phyloP scores from a whole-genome alignment of 2,329 filamentous ascomycete genomes.

The Pseudogymnoascus sp. region DNA sequence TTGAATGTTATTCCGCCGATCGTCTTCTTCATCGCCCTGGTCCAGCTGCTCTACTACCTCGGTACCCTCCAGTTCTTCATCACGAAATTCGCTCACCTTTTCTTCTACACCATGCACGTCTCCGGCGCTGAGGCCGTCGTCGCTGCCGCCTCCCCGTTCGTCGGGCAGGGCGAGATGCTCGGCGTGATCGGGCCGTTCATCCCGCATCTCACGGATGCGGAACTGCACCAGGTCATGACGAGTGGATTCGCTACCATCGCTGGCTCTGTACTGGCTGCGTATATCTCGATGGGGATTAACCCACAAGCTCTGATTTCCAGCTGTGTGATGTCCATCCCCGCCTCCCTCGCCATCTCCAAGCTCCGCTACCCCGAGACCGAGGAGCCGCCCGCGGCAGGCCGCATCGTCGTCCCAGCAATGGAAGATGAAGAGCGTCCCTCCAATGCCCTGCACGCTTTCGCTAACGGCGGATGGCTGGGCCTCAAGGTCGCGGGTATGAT shows the following conservation, averaged over 20 bases:
- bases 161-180: slow-evolving; percentile 90
- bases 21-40: slow-evolving; percentile 93
- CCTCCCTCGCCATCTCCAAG: slow-evolving; percentile 82
- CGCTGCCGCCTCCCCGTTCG: slow-evolving; percentile 86
- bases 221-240: slow-evolving; percentile 88
- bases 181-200: slow-evolving; percentile 87
- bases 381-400: slow-evolving; percentile 75
- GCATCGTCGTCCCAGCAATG: slow-evolving; percentile 61
- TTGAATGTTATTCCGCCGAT: slow-evolving; percentile 78
- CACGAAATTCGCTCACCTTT: slow-evolving; percentile 78
- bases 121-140: slow-evolving; percentile 92
- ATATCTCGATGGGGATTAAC: slow-evolving; percentile 77
- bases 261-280: slow-evolving; percentile 78
- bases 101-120: slow-evolving; percentile 83
- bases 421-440: slow-evolving; percentile 71
- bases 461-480: slow-evolving; percentile 78
- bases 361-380: slow-evolving; percentile 84
- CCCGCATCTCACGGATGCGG: slow-evolving; percentile 74
- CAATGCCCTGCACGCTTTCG: slow-evolving; percentile 78
- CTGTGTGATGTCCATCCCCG: slow-evolving; percentile 93
- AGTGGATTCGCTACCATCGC: slow-evolving; percentile 91
- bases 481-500: slow-evolving; percentile 86
- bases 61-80: slow-evolving; percentile 86
- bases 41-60: slow-evolving; percentile 77
- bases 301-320: slow-evolving; percentile 80